Percentiles rank a stretch among this genome's conserved stretches.
Conservation (phyloP, 129 eudicot genomes). For the Artemisia tridentata region DNA sequence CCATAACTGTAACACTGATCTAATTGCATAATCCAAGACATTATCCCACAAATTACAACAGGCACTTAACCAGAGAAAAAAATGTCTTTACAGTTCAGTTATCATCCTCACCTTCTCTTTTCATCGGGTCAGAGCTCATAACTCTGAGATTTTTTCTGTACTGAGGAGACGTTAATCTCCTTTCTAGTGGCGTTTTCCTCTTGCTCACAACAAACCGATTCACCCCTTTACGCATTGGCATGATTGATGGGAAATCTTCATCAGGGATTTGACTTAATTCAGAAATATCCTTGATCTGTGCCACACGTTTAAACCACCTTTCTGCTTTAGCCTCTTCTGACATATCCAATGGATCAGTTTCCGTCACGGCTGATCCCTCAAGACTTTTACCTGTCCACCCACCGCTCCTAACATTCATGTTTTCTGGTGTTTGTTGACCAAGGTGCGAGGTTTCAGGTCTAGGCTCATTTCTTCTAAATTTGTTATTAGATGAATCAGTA, state of each 20-base stretch:
- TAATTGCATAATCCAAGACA: not conserved
- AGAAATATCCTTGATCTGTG: conserved; percentile 87
- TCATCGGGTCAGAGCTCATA: conserved; percentile 53
- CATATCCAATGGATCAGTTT: conserved; percentile 83
- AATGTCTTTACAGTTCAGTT: conserved; percentile 15
- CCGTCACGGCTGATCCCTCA: conserved; percentile 89
- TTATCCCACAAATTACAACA: conserved; percentile 1
- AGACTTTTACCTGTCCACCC: conserved; percentile 72
- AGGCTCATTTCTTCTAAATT: conserved; percentile 8
- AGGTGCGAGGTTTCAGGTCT: conserved; percentile 6
- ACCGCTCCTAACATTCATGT: conserved; percentile 33
- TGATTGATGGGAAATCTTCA: conserved; percentile 91
- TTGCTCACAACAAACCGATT: conserved; percentile 92
- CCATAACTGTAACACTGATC: not conserved
- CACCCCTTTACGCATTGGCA: conserved; percentile 98
- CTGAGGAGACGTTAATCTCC: conserved; percentile 84
- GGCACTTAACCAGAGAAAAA: conserved; percentile 5
- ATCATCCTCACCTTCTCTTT: conserved; percentile 43
- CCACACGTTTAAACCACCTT: conserved; percentile 90
- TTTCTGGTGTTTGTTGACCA: conserved; percentile 28
- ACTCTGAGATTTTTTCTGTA: conserved; percentile 74
- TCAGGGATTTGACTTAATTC: conserved; percentile 94
- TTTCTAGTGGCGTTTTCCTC: conserved; percentile 86
- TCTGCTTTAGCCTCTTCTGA: conserved; percentile 97
- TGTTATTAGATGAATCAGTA: conserved; percentile 9